These are phyloP conservation scores for Kodamaea sp. DNA, from an alignment of 1,139 yeast genomes.

Conservation along the genomic window DNA sequence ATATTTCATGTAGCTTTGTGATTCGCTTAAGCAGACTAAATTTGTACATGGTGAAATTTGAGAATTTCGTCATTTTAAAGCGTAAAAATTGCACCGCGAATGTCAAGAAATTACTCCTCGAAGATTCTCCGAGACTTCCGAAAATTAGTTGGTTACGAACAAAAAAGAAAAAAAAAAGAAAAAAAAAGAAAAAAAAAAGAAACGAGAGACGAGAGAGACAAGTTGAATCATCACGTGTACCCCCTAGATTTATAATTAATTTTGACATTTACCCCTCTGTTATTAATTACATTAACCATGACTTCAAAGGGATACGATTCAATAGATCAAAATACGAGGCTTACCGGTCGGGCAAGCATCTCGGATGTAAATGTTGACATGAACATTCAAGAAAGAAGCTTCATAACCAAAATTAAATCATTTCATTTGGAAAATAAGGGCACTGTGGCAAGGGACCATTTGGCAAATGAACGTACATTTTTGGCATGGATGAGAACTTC, in stretches of 20 bases:
- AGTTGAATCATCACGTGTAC: slow-evolving; percentile 1
- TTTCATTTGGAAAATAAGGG: slow-evolving; percentile 33
- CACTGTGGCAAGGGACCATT: slow-evolving; percentile 50
- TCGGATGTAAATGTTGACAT: not conserved
- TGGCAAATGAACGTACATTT: slow-evolving; percentile 77
- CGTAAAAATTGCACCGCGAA: too few relatives aligned
- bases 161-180: too few relatives aligned
- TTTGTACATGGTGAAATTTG: not conserved
- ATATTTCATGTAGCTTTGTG: too few relatives aligned
- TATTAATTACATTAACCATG: not conserved
- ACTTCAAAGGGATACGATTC: slow-evolving; percentile 2
- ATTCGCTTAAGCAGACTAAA: too few relatives aligned
- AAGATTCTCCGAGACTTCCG: too few relatives aligned
- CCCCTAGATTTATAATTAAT: not conserved
- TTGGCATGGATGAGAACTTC: slow-evolving; percentile 73
- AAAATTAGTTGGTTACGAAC: too few relatives aligned
- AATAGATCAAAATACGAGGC: slow-evolving; percentile 1
- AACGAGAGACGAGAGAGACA: too few relatives aligned
- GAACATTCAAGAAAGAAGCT: not conserved
- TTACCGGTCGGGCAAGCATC: not conserved
- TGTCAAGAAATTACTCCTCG: too few relatives aligned
- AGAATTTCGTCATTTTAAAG: too few relatives aligned
- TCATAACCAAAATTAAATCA: slow-evolving; percentile 11
- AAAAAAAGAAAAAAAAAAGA: too few relatives aligned
- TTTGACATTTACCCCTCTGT: not conserved